phyloP scores from a whole-genome alignment of 805 yeast species.

The Maudiozyma pseudohumilis region DNA sequence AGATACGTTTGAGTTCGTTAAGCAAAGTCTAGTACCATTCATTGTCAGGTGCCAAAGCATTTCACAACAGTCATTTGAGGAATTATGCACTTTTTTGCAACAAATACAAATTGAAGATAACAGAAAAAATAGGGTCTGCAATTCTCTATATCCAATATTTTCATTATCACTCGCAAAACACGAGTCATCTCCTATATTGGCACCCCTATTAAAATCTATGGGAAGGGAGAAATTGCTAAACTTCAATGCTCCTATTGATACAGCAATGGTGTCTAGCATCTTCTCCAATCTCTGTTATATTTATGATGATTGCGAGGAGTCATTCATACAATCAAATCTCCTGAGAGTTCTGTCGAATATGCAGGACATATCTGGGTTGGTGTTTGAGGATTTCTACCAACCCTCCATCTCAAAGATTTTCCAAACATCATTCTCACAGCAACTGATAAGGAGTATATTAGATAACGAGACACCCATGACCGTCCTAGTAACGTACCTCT shows the following conservation, averaged over 20 bases:
- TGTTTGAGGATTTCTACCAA: too few relatives aligned
- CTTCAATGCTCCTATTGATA: background rate
- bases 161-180: background rate
- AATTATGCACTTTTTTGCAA: slow-evolving; percentile 1
- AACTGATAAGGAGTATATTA: background rate
- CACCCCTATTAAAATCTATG: background rate
- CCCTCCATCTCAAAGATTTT: too few relatives aligned
- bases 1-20: slow-evolving; percentile 2
- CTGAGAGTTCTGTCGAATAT: background rate
- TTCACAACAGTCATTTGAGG: background rate
- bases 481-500: background rate
- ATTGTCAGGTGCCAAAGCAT: background rate
- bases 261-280: background rate
- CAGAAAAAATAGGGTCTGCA: too few relatives aligned
- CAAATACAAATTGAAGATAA: background rate
- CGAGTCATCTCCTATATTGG: background rate
- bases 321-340: background rate
- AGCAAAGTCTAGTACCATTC: slow-evolving; percentile 1
- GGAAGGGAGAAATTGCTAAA: background rate
- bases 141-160: background rate
- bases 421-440: background rate
- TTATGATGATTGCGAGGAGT: background rate
- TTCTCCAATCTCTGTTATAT: background rate
- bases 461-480: background rate
- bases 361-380: background rate